Evolutionary conservation across 75 land plant genomes (phyloP), one percentile per base, ranked within the genome.

Genomic region (Adiantum capillusveneris): DNA sequence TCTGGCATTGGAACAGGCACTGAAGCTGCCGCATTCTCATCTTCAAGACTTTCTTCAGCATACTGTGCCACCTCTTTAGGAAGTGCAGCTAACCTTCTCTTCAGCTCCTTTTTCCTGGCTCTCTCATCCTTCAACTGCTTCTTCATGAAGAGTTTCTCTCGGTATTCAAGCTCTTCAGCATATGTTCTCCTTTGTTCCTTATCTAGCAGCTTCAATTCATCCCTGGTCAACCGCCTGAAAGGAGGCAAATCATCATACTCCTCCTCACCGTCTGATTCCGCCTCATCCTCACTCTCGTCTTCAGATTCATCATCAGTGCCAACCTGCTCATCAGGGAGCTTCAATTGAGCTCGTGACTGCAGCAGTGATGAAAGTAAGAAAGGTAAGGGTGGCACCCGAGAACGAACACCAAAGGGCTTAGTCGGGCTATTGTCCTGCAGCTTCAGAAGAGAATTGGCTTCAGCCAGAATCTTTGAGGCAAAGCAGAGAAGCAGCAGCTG

Each of bases 231-330:
- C 26, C 68, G 19, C 57, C 69, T 86, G 49, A 86, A 83, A 21
- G 90, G 87, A 2, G 86, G 90, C 46, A 86, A 69, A 37, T 83
- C 82, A 66, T 73, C 78, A 76, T 71, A 75, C 58, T 78, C 89
- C 64, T 39, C 70, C 67, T 58, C 77, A 36, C 29, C 65, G 24
- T 62, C 77, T 11, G 56, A 57, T 43, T 66, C 79, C 39, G 52
- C 44, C 11, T 68, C 80, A 22, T 60, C 76, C 24, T 59, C 64
- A 6, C 63, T 67, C 25, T 64, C 67, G 12, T 29, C 6, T 28
- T 16, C 3, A 39, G 68, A 72, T 14, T 60, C 72, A 59, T 69
- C 81, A 31, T 71, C 72, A 34, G 7, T 34, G 9, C 37, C 37
- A 39, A 68, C 29, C 41, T 65, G 72, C 21, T 78, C 72, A 19